phyloP scores from a whole-genome alignment of 768 basidiomycete genomes.

The Auriscalpium microsporum region DNA sequence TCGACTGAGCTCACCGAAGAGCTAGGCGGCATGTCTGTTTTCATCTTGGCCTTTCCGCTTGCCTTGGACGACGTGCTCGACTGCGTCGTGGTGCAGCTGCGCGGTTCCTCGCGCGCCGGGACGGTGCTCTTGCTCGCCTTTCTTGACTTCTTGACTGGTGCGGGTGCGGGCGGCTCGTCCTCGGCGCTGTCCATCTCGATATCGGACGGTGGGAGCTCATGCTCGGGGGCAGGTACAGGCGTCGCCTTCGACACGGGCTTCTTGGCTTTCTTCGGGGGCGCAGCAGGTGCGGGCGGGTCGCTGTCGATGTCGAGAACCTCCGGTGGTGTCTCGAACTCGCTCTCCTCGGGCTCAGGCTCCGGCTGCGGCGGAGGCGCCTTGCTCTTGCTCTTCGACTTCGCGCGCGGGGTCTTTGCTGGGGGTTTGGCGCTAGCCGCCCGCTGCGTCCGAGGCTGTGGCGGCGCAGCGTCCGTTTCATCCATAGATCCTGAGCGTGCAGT shows the following conservation, averaged over 20 bases:
- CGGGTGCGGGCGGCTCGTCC: background rate
- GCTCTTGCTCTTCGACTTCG: background rate
- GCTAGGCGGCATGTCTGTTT: background rate
- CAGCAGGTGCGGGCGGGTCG: background rate
- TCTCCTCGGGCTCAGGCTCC: background rate
- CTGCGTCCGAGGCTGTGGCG: background rate
- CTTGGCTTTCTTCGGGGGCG: background rate
- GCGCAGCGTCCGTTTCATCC: background rate
- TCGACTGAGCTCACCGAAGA: background rate
- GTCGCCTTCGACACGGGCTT: background rate
- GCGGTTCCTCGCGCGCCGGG: background rate
- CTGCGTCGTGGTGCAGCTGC: background rate
- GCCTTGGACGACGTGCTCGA: background rate
- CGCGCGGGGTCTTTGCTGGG: background rate
- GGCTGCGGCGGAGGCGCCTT: background rate
- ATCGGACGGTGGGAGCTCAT: no score
- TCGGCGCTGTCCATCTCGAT: background rate
- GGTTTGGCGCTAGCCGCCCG: no score
- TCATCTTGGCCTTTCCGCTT: background rate
- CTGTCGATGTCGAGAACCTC: background rate
- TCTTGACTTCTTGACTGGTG: background rate
- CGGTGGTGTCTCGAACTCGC: background rate
- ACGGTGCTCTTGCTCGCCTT: background rate
- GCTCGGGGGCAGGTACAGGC: background rate
- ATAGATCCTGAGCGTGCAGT: constrained; percentile 1